Conservation (phyloP, 2,329 filamentous ascomycete genomes). For the Clonostachys byssicola region DNA sequence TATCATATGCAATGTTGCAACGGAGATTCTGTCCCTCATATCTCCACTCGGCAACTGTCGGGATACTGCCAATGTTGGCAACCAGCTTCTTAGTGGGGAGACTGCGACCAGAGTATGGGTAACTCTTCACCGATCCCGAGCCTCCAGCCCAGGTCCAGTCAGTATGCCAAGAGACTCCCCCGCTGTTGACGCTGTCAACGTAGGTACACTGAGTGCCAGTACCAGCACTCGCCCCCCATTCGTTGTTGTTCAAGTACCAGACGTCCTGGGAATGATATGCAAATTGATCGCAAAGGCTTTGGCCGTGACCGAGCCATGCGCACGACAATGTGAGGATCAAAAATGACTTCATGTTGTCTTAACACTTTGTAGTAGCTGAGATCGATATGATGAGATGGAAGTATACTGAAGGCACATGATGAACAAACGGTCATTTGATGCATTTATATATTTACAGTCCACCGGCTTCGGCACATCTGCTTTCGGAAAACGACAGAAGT, state of each 20-base stretch:
- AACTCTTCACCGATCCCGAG: constrained; percentile 32
- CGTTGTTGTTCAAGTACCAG: constrained; percentile 28
- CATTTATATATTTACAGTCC: too few species aligned
- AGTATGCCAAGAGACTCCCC: constrained; percentile 29
- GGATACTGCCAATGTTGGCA: constrained; percentile 22
- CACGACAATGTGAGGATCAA: too few species aligned
- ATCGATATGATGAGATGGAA: too few species aligned
- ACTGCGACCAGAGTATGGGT: constrained; percentile 16
- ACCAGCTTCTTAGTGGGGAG: constrained; percentile 17
- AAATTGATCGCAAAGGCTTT: constrained; percentile 14
- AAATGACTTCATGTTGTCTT: too few species aligned
- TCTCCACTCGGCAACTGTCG: constrained; percentile 22
- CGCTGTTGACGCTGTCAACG: constrained; percentile 23
- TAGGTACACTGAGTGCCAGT: constrained; percentile 32
- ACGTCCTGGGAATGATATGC: constrained; percentile 9
- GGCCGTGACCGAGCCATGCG: background rate
- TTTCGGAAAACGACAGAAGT: too few species aligned
- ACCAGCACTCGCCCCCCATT: constrained; percentile 26
- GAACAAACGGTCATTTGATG: too few species aligned
- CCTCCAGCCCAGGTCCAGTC: constrained; percentile 33
- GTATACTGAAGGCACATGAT: too few species aligned
- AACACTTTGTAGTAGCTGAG: too few species aligned
- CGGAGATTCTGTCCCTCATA: constrained; percentile 24
- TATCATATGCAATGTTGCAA: constrained; percentile 55
- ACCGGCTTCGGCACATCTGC: too few species aligned